These are phyloP conservation scores for Chytriomyces confervae DNA, from an alignment of 192 early-diverging fungal genomes.

Conservation along the genomic window DNA sequence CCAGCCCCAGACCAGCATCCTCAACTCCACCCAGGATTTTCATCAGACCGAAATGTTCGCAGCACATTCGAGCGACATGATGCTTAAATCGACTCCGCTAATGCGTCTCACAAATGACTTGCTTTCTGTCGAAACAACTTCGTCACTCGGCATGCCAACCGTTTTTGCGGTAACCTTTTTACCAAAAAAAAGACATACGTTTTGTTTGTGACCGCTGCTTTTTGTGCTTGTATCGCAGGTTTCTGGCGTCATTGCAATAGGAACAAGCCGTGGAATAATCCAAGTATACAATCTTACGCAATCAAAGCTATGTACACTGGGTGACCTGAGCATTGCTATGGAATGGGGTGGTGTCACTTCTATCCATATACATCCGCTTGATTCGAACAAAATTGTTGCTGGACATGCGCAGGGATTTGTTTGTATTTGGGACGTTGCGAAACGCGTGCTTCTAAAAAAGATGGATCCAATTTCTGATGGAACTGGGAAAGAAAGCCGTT, in stretches of 20 bases:
- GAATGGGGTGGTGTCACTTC: slow-evolving; percentile 47
- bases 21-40: background rate
- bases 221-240: slow-evolving; percentile 7
- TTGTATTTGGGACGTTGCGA: slow-evolving; percentile 54
- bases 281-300: slow-evolving; percentile 48
- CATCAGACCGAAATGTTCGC: background rate
- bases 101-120: slow-evolving; percentile 33
- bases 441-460: slow-evolving; percentile 24
- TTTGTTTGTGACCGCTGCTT: background rate
- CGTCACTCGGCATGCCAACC: slow-evolving; percentile 45
- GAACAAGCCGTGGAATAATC: slow-evolving; percentile 47
- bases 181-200: too few species aligned
- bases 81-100: slow-evolving; percentile 48
- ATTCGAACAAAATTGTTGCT: slow-evolving; percentile 38
- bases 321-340: slow-evolving; percentile 35
- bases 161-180: slow-evolving; percentile 19
- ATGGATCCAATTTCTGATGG: slow-evolving; percentile 35
- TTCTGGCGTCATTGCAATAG: slow-evolving; percentile 43
- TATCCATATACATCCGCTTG: slow-evolving; percentile 43
- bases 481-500: background rate
- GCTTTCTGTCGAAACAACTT: slow-evolving; percentile 35
- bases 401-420: slow-evolving; percentile 51
- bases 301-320: slow-evolving; percentile 33
- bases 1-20: background rate
- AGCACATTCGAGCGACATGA: background rate